These are phyloP conservation scores for Aspergillus piperis DNA, from an alignment of 2,329 filamentous ascomycete species.

Conservation along the genomic window DNA sequence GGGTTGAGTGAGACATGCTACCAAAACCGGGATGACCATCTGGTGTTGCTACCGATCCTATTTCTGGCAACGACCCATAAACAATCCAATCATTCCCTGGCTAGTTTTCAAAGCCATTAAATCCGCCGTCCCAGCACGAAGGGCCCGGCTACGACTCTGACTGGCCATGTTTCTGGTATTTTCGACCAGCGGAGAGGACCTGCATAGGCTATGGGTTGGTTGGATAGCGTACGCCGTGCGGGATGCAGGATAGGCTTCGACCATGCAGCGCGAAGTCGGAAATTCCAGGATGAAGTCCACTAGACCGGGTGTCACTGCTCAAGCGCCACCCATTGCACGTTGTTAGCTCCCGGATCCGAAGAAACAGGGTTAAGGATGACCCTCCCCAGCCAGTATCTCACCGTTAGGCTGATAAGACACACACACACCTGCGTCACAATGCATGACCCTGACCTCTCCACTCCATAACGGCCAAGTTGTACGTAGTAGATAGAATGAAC, in stretches of 20 bases:
- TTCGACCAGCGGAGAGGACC: constrained; percentile 12
- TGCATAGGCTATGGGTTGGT: constrained; percentile 10
- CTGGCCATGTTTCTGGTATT: constrained; percentile 23
- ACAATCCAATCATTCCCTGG: constrained; percentile 9
- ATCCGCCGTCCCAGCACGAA: constrained; percentile 9
- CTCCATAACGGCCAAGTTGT: no score
- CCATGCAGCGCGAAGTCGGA: constrained; percentile 1
- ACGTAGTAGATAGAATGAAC: no score
- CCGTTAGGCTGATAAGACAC: neutral
- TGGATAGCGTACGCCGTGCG: constrained; percentile 8
- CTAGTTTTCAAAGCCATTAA: constrained; percentile 5
- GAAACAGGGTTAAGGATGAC: neutral
- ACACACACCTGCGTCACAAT: no score
- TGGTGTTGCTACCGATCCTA: constrained; percentile 9
- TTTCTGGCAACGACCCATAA: constrained; percentile 12
- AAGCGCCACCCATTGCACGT: neutral
- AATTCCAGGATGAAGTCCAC: neutral
- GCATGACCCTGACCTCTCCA: no score
- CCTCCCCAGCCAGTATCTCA: neutral
- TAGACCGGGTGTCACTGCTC: neutral
- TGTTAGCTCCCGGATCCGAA: neutral
- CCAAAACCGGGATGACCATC: constrained; percentile 8
- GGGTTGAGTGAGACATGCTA: constrained; percentile 11
- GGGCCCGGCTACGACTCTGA: constrained; percentile 10
- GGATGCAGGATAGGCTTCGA: constrained; percentile 6